These are phyloP conservation scores for Neltuma alba DNA, from an alignment of 306 rosid genomes.

Conservation along the genomic window DNA sequence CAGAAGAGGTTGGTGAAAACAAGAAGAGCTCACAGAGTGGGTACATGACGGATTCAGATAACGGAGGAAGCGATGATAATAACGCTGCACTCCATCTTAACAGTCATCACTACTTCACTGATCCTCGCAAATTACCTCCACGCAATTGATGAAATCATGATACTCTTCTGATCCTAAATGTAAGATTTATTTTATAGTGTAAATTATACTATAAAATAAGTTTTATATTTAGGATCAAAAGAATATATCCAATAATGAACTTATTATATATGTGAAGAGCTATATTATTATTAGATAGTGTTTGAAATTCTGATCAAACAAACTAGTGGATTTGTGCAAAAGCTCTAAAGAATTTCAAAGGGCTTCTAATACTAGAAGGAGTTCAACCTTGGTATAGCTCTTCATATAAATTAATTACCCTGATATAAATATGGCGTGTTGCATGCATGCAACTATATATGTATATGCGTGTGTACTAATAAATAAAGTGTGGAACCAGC, in stretches of 20 bases:
- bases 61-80: background rate
- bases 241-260: too few relatives aligned
- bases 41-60: background rate
- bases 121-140: background rate
- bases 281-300: too few relatives aligned
- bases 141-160: too few relatives aligned
- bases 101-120: constrained; percentile 1
- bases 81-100: background rate
- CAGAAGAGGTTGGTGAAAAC: background rate
- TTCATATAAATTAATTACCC: background rate
- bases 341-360: background rate
- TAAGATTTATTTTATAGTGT: too few relatives aligned
- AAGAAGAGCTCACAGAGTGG: background rate
- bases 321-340: too few relatives aligned
- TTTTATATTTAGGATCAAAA: too few relatives aligned
- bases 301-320: background rate
- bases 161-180: too few relatives aligned
- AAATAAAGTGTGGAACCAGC: background rate
- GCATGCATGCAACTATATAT: too few relatives aligned
- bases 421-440: background rate
- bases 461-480: too few relatives aligned
- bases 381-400: background rate
- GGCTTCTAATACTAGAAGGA: background rate
- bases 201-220: too few relatives aligned
- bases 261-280: background rate